Conservation (phyloP, 305 asterid species). For the Striga hermonthica region DNA sequence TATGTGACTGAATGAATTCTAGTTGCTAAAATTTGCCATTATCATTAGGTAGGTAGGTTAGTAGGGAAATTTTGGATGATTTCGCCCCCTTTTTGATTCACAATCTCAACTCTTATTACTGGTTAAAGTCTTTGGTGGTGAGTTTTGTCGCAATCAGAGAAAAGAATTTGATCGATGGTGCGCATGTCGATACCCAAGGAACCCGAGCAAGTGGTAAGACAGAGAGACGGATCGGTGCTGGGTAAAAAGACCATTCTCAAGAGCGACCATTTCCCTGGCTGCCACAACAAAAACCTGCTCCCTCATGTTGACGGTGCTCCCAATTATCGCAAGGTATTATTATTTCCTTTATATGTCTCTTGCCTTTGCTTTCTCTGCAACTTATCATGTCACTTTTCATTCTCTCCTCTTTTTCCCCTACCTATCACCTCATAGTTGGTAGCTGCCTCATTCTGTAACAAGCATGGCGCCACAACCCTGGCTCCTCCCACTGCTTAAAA, state of each 20-base stretch:
- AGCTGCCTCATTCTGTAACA: too few relatives aligned
- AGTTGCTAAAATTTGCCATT: too few relatives aligned
- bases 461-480: not conserved
- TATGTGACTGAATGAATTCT: too few relatives aligned
- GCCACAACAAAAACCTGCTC: conserved; percentile 85
- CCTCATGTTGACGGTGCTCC: conserved; percentile 97
- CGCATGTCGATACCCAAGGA: conserved; percentile 76
- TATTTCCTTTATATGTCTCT: not conserved
- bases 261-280: conserved; percentile 98
- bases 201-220: conserved; percentile 84
- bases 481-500: not conserved
- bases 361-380: not conserved
- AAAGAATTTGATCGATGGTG: conserved; percentile 26
- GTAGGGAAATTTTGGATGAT: not conserved
- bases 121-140: too few relatives aligned
- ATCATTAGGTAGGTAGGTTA: too few relatives aligned
- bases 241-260: conserved; percentile 96
- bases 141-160: not conserved
- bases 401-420: not conserved
- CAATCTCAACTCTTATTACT: too few relatives aligned
- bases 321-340: conserved; percentile 85
- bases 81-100: too few relatives aligned
- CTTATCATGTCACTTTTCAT: not conserved
- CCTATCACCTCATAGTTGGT: too few relatives aligned
- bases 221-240: conserved; percentile 94